phyloP scores from a whole-genome alignment of 805 yeast genomes.

The Ogataea methanolica region DNA sequence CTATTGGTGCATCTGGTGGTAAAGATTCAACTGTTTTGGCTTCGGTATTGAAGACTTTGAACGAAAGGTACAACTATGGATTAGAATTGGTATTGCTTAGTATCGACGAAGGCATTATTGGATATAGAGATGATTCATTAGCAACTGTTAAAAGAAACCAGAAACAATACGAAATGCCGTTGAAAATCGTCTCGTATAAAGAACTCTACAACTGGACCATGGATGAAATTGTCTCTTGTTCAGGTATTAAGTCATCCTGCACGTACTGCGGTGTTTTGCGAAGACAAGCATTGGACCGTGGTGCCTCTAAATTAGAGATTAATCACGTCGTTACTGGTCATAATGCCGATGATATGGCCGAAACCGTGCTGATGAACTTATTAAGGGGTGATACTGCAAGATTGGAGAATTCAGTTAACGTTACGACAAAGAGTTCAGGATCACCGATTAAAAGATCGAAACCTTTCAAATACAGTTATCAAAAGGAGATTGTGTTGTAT shows the following conservation, averaged over 20 bases:
- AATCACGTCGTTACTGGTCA: slow-evolving; percentile 96
- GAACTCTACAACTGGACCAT: slow-evolving; percentile 96
- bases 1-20: slow-evolving; percentile 99
- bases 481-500: slow-evolving; percentile 93
- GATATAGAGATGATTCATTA: slow-evolving; percentile 93
- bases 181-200: slow-evolving; percentile 61
- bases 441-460: slow-evolving; percentile 91
- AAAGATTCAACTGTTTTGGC: slow-evolving; percentile 97
- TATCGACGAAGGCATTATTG: slow-evolving; percentile 95
- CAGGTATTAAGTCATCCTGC: slow-evolving; percentile 91
- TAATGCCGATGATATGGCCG: slow-evolving; percentile 99
- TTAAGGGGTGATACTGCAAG: slow-evolving; percentile 95
- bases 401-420: slow-evolving; percentile 80
- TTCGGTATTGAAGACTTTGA: slow-evolving; percentile 75
- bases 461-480: slow-evolving; percentile 94
- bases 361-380: slow-evolving; percentile 91
- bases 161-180: slow-evolving; percentile 49
- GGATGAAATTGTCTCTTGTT: slow-evolving; percentile 95
- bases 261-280: slow-evolving; percentile 97
- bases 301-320: slow-evolving; percentile 82
- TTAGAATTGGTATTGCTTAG: slow-evolving; percentile 77
- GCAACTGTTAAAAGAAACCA: slow-evolving; percentile 96
- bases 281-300: slow-evolving; percentile 94
- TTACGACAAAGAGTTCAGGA: slow-evolving; percentile 76
- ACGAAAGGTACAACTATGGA: slow-evolving; percentile 86